Evolutionary conservation across 2,329 filamentous ascomycete genomes (phyloP).

Genomic region (Fusarium papillatum): DNA sequence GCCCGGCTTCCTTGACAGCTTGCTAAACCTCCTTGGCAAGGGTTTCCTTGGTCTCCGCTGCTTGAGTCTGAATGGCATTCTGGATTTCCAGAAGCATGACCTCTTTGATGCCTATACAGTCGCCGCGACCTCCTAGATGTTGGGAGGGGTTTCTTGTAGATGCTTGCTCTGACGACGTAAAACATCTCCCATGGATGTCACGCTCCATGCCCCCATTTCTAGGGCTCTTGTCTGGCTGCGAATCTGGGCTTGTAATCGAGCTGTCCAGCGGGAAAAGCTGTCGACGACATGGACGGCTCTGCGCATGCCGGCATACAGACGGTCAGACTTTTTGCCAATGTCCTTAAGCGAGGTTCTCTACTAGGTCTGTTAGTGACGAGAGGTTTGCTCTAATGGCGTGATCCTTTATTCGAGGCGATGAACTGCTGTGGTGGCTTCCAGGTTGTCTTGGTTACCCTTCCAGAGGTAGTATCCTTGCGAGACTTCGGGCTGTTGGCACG

Average conservation of each 20-base stretch:
- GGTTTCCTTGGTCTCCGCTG: not conserved
- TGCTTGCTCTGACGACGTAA: not conserved
- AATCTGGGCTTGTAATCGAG: not conserved
- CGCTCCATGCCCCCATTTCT: not conserved
- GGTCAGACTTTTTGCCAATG: not conserved
- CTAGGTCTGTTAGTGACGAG: not conserved
- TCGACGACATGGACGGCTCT: not conserved
- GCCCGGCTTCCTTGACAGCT: too few relatives aligned
- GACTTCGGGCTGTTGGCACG: not conserved
- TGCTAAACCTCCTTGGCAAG: too few relatives aligned
- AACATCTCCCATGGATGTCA: not conserved
- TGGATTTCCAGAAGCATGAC: not conserved
- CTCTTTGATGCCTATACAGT: not conserved
- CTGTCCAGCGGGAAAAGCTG: not conserved
- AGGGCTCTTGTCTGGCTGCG: not conserved
- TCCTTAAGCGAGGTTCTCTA: not conserved
- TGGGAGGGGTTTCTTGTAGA: not conserved
- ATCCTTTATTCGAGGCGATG: not conserved
- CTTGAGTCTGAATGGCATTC: not conserved
- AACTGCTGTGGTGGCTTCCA: not conserved
- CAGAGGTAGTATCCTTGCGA: not conserved
- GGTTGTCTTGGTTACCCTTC: not conserved
- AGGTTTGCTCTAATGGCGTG: not conserved
- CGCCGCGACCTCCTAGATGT: not conserved
- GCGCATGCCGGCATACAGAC: too few relatives aligned